Percentiles rank a stretch among this genome's conserved stretches.
phyloP scores from a whole-genome alignment of 345 rosid species.

The Aethionema arabicum region DNA sequence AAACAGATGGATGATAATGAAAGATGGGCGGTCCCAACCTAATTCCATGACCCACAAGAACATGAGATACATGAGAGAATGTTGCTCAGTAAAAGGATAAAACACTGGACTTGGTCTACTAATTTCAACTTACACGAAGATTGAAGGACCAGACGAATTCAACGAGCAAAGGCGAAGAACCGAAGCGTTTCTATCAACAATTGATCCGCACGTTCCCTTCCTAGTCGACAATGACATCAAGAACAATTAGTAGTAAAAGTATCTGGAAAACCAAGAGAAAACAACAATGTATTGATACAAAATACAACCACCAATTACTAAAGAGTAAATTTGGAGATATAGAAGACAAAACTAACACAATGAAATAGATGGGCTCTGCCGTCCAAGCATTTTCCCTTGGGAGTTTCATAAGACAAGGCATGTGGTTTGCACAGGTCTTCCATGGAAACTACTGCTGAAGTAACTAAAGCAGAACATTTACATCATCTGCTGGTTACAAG shows the following conservation, averaged over 20 bases:
- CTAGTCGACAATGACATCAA: conserved; percentile 23
- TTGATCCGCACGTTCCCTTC: conserved; percentile 31
- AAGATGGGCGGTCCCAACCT: conserved; percentile 35
- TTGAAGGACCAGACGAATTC: conserved; percentile 23
- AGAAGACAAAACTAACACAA: conserved; percentile 5
- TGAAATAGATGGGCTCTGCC: neutral
- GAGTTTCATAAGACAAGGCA: neutral
- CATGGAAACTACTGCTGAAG: conserved; percentile 17
- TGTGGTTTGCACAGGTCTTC: conserved; percentile 10
- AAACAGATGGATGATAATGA: conserved; percentile 38
- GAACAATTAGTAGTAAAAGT: conserved; percentile 1
- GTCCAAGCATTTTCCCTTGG: neutral
- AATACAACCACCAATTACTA: conserved; percentile 31
- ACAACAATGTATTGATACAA: conserved; percentile 28
- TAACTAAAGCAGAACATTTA: conserved; percentile 15
- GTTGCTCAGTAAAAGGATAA: conserved; percentile 26
- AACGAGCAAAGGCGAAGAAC: conserved; percentile 21
- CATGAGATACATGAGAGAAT: conserved; percentile 27
- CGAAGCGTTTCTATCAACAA: conserved; percentile 24
- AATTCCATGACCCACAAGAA: conserved; percentile 37
- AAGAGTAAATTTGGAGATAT: conserved; percentile 12
- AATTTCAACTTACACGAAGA: conserved; percentile 29
- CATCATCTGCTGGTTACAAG: conserved; percentile 9
- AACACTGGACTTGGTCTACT: conserved; percentile 35
- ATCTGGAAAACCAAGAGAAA: conserved; percentile 18